These are phyloP conservation scores for Bryum argenteum DNA, from an alignment of 225 moss, liverwort and hornwort species.

Conservation along the genomic window DNA sequence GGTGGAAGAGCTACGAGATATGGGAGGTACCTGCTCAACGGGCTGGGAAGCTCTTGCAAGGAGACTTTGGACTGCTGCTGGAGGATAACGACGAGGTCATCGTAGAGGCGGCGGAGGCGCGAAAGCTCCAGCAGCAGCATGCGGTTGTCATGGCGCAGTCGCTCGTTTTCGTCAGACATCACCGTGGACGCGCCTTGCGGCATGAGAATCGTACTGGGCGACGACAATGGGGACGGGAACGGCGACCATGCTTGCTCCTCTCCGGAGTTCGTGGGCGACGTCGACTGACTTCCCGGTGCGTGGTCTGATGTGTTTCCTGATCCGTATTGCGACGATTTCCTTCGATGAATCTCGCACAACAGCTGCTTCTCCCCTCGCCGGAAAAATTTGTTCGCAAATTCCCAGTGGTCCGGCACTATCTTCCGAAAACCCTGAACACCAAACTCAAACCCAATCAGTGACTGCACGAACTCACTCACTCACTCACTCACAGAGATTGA, in stretches of 20 bases:
- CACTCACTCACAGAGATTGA: too few relatives aligned
- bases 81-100: constrained; percentile 72
- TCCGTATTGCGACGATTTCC: constrained; percentile 67
- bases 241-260: constrained; percentile 82
- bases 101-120: constrained; percentile 64
- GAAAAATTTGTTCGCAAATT: constrained; percentile 82
- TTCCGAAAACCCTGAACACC: constrained; percentile 72
- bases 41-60: constrained; percentile 53
- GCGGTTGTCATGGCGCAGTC: constrained; percentile 73
- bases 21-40: constrained; percentile 43
- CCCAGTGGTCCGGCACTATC: constrained; percentile 87
- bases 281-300: constrained; percentile 58
- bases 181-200: constrained; percentile 49
- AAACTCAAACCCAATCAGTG: not conserved
- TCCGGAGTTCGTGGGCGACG: constrained; percentile 71
- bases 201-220: constrained; percentile 56
- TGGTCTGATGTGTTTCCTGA: constrained; percentile 49
- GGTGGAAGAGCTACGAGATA: constrained; percentile 14
- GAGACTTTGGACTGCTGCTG: constrained; percentile 74
- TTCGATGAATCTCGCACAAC: constrained; percentile 74
- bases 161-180: constrained; percentile 74
- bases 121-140: constrained; percentile 69
- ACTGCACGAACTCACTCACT: too few relatives aligned
- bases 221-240: constrained; percentile 70
- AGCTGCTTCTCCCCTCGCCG: constrained; percentile 76